Evolutionary conservation across 1,284 basidiomycete species (phyloP).

Genomic region (Laetiporus sulphureus): DNA sequence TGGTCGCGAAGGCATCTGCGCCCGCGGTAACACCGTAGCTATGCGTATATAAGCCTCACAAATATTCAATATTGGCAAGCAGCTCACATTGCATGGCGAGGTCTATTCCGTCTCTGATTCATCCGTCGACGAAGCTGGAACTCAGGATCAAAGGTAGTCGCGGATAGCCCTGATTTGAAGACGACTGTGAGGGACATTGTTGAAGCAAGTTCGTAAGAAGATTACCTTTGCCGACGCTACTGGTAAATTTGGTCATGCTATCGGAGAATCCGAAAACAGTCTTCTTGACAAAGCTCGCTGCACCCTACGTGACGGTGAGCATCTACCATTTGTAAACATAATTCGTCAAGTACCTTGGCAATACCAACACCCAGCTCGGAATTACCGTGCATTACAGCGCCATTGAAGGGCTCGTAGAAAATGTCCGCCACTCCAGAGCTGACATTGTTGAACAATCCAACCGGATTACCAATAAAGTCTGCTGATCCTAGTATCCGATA

Average conservation of each 20-base stretch:
- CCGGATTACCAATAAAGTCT: slow-evolving; percentile 91
- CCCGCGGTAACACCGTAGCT: slow-evolving; percentile 94
- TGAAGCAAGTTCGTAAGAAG: too few species aligned
- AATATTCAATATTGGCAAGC: too few species aligned
- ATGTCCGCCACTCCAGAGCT: slow-evolving; percentile 98
- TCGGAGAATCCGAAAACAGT: slow-evolving; percentile 96
- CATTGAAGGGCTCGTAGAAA: slow-evolving; percentile 98
- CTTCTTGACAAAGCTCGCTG: slow-evolving; percentile 98
- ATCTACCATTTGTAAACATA: background rate
- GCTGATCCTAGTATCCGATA: slow-evolving; percentile 96
- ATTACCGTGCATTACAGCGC: slow-evolving; percentile 96
- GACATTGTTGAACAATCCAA: slow-evolving; percentile 97
- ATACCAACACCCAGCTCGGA: slow-evolving; percentile 96
- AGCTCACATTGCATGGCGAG: slow-evolving; percentile 85
- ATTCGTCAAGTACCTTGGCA: slow-evolving; percentile 60
- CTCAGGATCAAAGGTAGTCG: slow-evolving; percentile 94
- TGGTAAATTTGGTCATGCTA: slow-evolving; percentile 95
- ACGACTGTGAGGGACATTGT: too few species aligned
- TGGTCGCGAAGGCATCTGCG: slow-evolving; percentile 90
- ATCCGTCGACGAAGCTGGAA: slow-evolving; percentile 89
- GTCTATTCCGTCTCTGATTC: slow-evolving; percentile 89
- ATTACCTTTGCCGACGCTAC: slow-evolving; percentile 91
- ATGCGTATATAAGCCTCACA: too few species aligned
- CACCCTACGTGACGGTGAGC: slow-evolving; percentile 47
- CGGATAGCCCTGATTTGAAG: slow-evolving; percentile 75